Evolutionary conservation across 2,329 filamentous ascomycete genomes (phyloP).

Genomic region (Colletotrichum brevisporum): DNA sequence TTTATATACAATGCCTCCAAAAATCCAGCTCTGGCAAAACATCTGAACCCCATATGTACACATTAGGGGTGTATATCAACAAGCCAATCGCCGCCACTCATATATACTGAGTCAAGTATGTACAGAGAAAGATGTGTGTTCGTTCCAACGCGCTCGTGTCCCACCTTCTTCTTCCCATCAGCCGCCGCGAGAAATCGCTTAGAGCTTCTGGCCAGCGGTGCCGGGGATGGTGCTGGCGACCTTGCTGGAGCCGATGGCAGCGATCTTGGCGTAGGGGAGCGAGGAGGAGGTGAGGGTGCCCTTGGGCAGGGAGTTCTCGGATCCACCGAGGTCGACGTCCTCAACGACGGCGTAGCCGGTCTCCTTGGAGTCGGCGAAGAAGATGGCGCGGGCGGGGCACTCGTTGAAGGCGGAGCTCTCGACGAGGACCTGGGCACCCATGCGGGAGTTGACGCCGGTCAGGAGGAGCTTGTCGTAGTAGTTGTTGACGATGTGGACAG

Average conservation of each 20-base stretch:
- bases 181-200: not conserved
- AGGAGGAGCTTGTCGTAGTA: conserved; percentile 60
- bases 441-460: conserved; percentile 67
- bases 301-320: conserved; percentile 60
- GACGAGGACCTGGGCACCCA: conserved; percentile 66
- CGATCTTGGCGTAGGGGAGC: conserved; percentile 62
- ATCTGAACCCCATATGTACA: conserved; percentile 18
- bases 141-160: not conserved
- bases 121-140: conserved; percentile 29
- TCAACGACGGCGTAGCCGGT: conserved; percentile 55
- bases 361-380: conserved; percentile 53
- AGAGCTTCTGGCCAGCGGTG: conserved; percentile 52
- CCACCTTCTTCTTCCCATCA: not conserved
- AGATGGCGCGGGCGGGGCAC: conserved; percentile 48
- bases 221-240: conserved; percentile 57
- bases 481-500: conserved; percentile 62
- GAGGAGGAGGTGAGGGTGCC: conserved; percentile 63
- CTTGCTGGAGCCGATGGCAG: conserved; percentile 55
- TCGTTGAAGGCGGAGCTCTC: conserved; percentile 65
- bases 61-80: conserved; percentile 2
- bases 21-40: conserved; percentile 28
- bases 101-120: conserved; percentile 34
- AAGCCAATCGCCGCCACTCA: conserved; percentile 7
- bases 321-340: conserved; percentile 58
- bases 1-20: conserved; percentile 26